These are phyloP conservation scores for Boletus rubroflammeus DNA, from an alignment of 768 basidiomycete genomes.

Conservation along the genomic window DNA sequence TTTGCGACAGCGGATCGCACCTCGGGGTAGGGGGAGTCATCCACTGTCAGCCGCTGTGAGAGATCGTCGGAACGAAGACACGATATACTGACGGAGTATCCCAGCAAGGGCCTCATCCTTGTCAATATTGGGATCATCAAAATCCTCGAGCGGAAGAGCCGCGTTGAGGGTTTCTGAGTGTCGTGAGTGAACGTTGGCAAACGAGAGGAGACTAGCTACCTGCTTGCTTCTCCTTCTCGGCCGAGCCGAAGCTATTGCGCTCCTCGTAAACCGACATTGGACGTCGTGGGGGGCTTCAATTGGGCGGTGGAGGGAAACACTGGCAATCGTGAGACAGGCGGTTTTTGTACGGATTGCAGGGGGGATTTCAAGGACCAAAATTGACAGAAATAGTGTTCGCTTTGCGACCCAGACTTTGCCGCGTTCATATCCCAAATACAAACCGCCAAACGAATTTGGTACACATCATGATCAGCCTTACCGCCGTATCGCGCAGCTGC, in stretches of 20 bases:
- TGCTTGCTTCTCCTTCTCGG: slow-evolving; percentile 24
- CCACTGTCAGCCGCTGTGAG: slow-evolving; percentile 34
- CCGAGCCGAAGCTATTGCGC: slow-evolving; percentile 15
- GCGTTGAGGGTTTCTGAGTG: slow-evolving; percentile 2
- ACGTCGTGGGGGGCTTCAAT: neutral
- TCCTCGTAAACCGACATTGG: slow-evolving; percentile 23
- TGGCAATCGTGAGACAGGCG: neutral
- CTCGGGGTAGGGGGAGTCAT: slow-evolving; percentile 85
- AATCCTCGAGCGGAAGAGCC: slow-evolving; percentile 18
- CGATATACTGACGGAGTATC: slow-evolving; percentile 19
- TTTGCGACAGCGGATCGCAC: slow-evolving; percentile 76
- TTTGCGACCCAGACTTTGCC: neutral
- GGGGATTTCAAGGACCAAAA: neutral
- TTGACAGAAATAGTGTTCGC: neutral
- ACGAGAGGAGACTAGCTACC: slow-evolving; percentile 1
- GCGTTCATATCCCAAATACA: neutral
- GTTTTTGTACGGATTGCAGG: slow-evolving; percentile 13
- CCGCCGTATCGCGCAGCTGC: neutral
- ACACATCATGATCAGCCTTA: neutral
- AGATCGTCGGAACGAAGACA: slow-evolving; percentile 11
- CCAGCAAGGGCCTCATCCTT: slow-evolving; percentile 25
- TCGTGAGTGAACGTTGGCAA: neutral
- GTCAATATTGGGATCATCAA: slow-evolving; percentile 40
- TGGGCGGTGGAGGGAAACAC: neutral
- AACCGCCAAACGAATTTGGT: neutral